These are phyloP conservation scores for Eimeria tenella DNA, from an alignment of 169 alveolate genomes.

Conservation along the genomic window DNA sequence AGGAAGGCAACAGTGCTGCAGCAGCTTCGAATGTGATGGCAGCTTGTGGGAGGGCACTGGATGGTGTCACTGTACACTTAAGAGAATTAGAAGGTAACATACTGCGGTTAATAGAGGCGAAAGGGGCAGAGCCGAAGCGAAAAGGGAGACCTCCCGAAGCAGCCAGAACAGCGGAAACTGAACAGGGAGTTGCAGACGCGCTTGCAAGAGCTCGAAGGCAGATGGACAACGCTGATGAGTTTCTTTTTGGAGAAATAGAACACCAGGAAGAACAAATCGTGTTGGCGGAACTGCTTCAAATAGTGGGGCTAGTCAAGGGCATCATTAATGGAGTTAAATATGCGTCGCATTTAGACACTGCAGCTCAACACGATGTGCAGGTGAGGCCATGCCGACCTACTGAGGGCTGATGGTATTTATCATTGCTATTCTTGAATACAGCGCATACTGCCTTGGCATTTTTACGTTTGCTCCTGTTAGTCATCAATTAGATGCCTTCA, in stretches of 20 bases:
- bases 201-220: neutral
- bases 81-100: neutral
- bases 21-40: slow-evolving; percentile 5
- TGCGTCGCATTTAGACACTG: neutral
- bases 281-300: slow-evolving; percentile 10
- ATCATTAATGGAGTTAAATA: slow-evolving; percentile 3
- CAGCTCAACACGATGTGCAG: slow-evolving; percentile 25
- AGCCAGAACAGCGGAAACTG: slow-evolving; percentile 8
- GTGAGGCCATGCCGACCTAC: neutral
- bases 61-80: neutral
- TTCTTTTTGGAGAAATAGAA: neutral
- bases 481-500: neutral
- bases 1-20: neutral
- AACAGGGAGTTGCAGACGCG: neutral
- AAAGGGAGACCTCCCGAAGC: neutral
- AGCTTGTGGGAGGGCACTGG: slow-evolving; percentile 18
- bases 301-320: neutral
- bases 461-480: neutral
- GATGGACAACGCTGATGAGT: slow-evolving; percentile 35
- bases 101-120: neutral
- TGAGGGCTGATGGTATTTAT: neutral
- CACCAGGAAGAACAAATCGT: neutral
- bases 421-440: too few species aligned
- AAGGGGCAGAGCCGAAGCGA: neutral
- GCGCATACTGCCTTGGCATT: too few species aligned